These are phyloP conservation scores for Nicotiana benthamiana DNA, from an alignment of 257 asterid species.

Conservation along the genomic window DNA sequence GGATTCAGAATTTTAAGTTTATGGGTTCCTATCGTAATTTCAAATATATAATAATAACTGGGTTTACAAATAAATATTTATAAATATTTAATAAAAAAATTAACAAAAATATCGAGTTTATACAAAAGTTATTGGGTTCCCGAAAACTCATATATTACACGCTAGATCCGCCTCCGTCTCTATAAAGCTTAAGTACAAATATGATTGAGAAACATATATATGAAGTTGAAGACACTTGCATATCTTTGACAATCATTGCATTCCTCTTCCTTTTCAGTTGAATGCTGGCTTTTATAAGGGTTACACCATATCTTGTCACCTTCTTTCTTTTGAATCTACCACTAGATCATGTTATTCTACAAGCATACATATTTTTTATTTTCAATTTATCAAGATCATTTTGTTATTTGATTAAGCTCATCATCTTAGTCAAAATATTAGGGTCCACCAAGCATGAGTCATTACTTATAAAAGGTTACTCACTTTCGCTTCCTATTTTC, in stretches of 20 bases:
- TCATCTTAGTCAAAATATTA: background rate
- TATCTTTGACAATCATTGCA: background rate
- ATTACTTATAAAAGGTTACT: background rate
- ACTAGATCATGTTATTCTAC: background rate
- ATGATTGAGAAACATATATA: background rate
- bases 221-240: background rate
- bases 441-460: background rate
- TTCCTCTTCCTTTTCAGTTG: background rate
- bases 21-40: too few species aligned
- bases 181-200: background rate
- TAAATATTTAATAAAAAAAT: too few species aligned
- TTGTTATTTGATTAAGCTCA: background rate
- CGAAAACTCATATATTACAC: too few species aligned
- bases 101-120: too few species aligned
- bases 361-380: background rate
- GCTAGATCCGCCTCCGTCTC: too few species aligned
- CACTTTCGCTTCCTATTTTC: background rate
- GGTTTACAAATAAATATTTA: too few species aligned
- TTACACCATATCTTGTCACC: background rate
- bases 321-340: constrained; percentile 2
- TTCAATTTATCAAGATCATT: background rate
- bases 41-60: too few species aligned
- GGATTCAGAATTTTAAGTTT: too few species aligned
- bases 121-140: too few species aligned
- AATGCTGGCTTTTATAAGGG: constrained; percentile 20